Evolutionary conservation across 352 stramenopile species (phyloP).

Genomic region (Globisporangium recalcitrans): DNA sequence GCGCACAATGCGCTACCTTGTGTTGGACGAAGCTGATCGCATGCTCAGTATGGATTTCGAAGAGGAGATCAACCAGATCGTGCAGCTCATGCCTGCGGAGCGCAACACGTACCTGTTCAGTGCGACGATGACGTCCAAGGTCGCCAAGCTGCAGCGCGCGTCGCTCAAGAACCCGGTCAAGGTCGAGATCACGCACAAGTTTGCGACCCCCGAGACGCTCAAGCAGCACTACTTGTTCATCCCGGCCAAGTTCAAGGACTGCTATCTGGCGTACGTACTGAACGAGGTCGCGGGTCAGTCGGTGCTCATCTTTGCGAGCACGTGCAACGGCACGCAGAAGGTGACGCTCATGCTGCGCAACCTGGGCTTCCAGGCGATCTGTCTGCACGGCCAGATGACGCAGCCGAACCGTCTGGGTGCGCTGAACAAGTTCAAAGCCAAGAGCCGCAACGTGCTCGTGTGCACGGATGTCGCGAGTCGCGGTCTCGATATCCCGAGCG

Average conservation of each 20-base stretch:
- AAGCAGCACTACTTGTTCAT: slow-evolving; percentile 99
- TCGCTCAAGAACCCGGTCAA: slow-evolving; percentile 95
- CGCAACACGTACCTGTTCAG: slow-evolving; percentile 98
- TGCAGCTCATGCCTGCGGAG: slow-evolving; percentile 92
- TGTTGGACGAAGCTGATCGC: slow-evolving; percentile 94
- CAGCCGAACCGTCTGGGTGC: slow-evolving; percentile 96
- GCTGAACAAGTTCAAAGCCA: slow-evolving; percentile 97
- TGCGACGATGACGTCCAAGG: slow-evolving; percentile 99
- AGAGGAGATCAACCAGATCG: slow-evolving; percentile 98
- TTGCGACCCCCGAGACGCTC: slow-evolving; percentile 96
- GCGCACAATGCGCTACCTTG: slow-evolving; percentile 86
- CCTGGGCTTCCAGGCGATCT: slow-evolving; percentile 97
- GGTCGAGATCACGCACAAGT: slow-evolving; percentile 97
- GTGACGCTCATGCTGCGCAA: slow-evolving; percentile 97
- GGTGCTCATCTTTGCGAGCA: slow-evolving; percentile 98
- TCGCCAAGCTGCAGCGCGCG: slow-evolving; percentile 96
- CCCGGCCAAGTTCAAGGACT: slow-evolving; percentile 99
- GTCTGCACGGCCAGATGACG: slow-evolving; percentile 97
- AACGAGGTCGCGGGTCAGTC: slow-evolving; percentile 97
- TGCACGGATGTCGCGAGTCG: slow-evolving; percentile 88
- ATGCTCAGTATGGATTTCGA: slow-evolving; percentile 98
- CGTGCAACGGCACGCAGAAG: slow-evolving; percentile 95
- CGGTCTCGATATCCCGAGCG: slow-evolving; percentile 95
- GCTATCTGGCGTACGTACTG: slow-evolving; percentile 97
- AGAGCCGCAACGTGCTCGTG: slow-evolving; percentile 83